A percentile compares a stretch with the other conserved stretches of the same genome.
These are phyloP conservation scores for Metroxylon sagu DNA, from an alignment of 176 grass and related monocot species.

Conservation along the genomic window DNA sequence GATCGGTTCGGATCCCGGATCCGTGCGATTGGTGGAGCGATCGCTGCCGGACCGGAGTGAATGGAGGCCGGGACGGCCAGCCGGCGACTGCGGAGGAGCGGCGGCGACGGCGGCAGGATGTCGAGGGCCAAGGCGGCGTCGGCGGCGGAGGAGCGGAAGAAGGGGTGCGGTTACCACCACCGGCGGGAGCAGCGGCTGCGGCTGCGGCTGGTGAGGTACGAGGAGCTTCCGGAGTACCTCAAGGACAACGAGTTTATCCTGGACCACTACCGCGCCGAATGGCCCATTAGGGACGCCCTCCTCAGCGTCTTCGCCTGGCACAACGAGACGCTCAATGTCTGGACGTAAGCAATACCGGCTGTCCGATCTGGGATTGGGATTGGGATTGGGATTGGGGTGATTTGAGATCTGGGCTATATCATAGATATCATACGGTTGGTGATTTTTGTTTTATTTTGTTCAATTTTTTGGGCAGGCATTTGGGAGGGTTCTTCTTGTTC, in stretches of 20 bases:
- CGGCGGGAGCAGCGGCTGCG: conserved; percentile 5
- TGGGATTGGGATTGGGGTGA: not conserved
- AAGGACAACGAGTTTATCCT: conserved; percentile 93
- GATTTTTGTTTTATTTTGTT: not conserved
- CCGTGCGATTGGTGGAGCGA: too few species aligned
- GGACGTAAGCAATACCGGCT: conserved; percentile 42
- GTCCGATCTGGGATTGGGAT: not conserved
- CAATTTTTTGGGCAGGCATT: conserved; percentile 41
- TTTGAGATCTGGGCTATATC: not conserved
- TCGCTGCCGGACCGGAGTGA: too few species aligned
- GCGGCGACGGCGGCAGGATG: too few species aligned
- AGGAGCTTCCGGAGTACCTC: conserved; percentile 88
- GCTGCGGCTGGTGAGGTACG: conserved; percentile 55
- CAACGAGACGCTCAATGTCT: conserved; percentile 99
- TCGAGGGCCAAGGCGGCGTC: not conserved
- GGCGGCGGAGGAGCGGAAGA: conserved; percentile 15
- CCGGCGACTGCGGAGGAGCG: too few species aligned
- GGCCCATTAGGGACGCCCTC: conserved; percentile 69
- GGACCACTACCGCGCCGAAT: conserved; percentile 74
- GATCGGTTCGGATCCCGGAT: too few species aligned
- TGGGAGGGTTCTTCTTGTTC: conserved; percentile 85
- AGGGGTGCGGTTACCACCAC: not conserved
- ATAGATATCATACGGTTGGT: not conserved
- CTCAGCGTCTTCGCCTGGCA: conserved; percentile 98
- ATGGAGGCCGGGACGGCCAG: too few species aligned